Conservation (phyloP, 2,329 filamentous ascomycete genomes). For the Exophiala bonariae region DNA sequence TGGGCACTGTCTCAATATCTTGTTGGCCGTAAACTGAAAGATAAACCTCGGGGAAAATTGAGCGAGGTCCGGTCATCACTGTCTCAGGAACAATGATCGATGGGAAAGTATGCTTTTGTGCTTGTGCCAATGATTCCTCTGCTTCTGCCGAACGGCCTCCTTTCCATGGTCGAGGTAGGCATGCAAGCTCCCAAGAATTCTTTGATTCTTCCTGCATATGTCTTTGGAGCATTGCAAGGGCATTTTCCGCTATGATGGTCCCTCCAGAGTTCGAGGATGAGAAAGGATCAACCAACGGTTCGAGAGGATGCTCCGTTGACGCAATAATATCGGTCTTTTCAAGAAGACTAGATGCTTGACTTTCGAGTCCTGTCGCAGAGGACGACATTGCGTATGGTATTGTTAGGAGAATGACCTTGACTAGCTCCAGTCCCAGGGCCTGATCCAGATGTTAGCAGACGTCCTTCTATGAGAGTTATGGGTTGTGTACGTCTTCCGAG, state of each 20-base stretch:
- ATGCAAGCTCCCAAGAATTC: conserved; percentile 72
- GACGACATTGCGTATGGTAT: conserved; percentile 86
- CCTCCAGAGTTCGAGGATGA: conserved; percentile 55
- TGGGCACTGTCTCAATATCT: conserved; percentile 84
- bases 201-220: conserved; percentile 78
- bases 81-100: conserved; percentile 72
- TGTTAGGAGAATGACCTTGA: conserved; percentile 94
- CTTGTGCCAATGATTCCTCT: conserved; percentile 59
- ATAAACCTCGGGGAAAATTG: conserved; percentile 89
- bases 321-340: conserved; percentile 96
- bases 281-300: conserved; percentile 84
- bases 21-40: conserved; percentile 89
- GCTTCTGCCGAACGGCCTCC: conserved; percentile 41
- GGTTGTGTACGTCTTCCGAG: conserved; percentile 83
- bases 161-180: conserved; percentile 59
- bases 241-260: conserved; percentile 64
- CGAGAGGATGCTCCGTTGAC: conserved; percentile 80
- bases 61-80: conserved; percentile 70
- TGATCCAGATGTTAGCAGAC: conserved; percentile 33
- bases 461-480: no score
- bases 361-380: conserved; percentile 60
- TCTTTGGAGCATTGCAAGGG: conserved; percentile 79
- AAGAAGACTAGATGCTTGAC: conserved; percentile 75
- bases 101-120: conserved; percentile 75
- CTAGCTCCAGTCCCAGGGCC: conserved; percentile 74